Evolutionary conservation across 2,329 filamentous ascomycete species (phyloP), one percentile per base, ranked within the genome.

Genomic region (Fusarium palustre): DNA sequence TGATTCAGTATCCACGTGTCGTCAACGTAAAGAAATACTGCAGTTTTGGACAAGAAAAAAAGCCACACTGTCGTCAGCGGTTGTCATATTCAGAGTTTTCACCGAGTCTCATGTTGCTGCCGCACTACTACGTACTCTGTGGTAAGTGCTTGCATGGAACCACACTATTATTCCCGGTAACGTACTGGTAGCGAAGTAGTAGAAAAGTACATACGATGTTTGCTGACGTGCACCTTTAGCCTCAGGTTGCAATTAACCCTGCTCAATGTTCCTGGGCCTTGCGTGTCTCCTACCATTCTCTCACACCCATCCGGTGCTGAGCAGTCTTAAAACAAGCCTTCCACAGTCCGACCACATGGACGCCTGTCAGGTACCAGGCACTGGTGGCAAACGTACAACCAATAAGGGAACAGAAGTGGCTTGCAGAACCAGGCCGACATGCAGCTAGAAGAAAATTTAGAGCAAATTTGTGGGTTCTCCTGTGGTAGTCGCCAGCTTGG

Each of bases 291-390:
- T 54, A 59, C 52, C 24, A 53, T 55, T 55, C 67, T 55, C 67
- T 55, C 59, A 70, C 64, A 71, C 59, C 59, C 55, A 54, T 47
- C 34, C 48, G 48, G 36, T 31, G 47, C 31, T 50, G 43, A 59
- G 55, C 48, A 60, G 55, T 61, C 59, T 69, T 71, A 65, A 70
- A 71, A 69, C 71, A 74, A 73, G 68, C 79, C 79, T 80, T 77
- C 79, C 73, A 41, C 80, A 72, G 74, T 74, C 72, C 68, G 69
- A 75, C 78, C 80, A 81, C 78, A 80, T 81, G 78, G 77, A 74
- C 69, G 62, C 61, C 75, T 79, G 79, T 76, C 79, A 82, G 81
- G 81, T 78, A 82, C 81, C 79, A 78, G 79, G 77, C 71, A 78
- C 78, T 54, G 69, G 63, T 68, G 70, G 71, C 47, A 58, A 68